Base-by-base conservation (phyloP, 352 stramenopile species). In the Phytophthora fragariae region DNA sequence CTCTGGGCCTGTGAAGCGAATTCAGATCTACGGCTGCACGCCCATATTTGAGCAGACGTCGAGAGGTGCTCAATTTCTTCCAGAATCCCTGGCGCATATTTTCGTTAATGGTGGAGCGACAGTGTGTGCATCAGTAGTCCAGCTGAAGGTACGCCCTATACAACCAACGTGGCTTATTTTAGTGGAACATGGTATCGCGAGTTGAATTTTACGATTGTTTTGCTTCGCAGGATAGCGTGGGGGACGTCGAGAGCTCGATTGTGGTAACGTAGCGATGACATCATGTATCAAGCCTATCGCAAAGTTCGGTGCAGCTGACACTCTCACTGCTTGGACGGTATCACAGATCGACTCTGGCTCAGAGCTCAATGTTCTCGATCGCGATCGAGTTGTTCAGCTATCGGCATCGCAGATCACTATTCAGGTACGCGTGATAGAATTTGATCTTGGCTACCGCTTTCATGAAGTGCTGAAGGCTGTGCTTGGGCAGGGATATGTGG, bases 21-120 rank as follows among this genome's bases (percentile, higher is more conserved):
- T 92, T 29, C 82, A 85, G 62, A 88, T 93, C 55, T 94, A 91
- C 62, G 86, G 86, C 15, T 95, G 89, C 73, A 93, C 89, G 14
- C 83, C 86, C 15, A 85, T 95, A 21, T 95, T 89, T 46, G 62
- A 89, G 39, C 24, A 79, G 47, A 91, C 83, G 0, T 78, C 79
- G 0, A 77, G 78, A 57, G 79, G 76, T 27, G 75, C 80, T 3
- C 67, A 57, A 14, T 95, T 95, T 52, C 33, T 95, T 7, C 89
- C 86, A 6, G 65, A 77, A 31, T 83, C 81, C 17, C 70, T 91
- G 50, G 82, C 70, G 0, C 80, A 92, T 62, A 62, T 93, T n/a
- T 89, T 92, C 49, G 75, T 94, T 8, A 94, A 73, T 14, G 89
- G 86, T 17, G 89, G 89, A 17, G 83, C 86, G 11, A 85, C 85